These are phyloP conservation scores for Sporobolomyces roseus DNA, from an alignment of 768 basidiomycete species.

Conservation along the genomic window DNA sequence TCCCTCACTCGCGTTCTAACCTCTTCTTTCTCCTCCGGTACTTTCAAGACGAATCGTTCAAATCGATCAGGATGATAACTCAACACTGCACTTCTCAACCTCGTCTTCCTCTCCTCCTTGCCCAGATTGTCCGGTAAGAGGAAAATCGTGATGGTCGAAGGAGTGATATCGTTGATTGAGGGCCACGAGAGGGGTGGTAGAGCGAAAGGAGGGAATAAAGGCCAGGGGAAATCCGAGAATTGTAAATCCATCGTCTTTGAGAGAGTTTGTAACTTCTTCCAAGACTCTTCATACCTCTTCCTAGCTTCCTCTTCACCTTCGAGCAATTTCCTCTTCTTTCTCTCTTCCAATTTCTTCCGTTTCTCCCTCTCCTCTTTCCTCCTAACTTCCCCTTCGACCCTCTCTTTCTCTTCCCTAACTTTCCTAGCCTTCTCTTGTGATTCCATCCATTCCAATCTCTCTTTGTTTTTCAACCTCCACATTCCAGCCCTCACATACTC, in stretches of 20 bases:
- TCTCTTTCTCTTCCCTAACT: conserved; percentile 13
- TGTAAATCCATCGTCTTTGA: background rate
- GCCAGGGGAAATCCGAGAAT: conserved; percentile 44
- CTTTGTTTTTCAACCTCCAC: conserved; percentile 40
- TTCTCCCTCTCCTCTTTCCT: background rate
- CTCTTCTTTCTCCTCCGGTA: conserved; percentile 38
- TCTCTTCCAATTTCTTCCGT: conserved; percentile 10
- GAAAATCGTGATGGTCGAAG: too few species aligned
- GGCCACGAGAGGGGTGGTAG: conserved; percentile 40
- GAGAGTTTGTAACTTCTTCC: conserved; percentile 7
- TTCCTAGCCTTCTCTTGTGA: background rate
- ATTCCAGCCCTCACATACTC: conserved; percentile 43
- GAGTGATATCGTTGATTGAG: conserved; percentile 21
- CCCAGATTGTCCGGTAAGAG: conserved; percentile 5
- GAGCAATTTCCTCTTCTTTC: background rate
- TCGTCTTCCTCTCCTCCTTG: conserved; percentile 1
- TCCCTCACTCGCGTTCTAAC: conserved; percentile 34
- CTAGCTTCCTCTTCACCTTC: conserved; percentile 2
- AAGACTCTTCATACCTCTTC: conserved; percentile 26
- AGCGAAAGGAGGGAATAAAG: conserved; percentile 31
- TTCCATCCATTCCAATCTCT: conserved; percentile 36
- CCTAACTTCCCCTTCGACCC: conserved; percentile 1
- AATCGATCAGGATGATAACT: conserved; percentile 45
- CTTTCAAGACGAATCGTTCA: conserved; percentile 40
- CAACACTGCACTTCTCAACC: conserved; percentile 43